A percentile compares a stretch with the other conserved stretches of the same genome.
phyloP scores from a whole-genome alignment of 106 monocot species.

The Xerophyta viscosa region DNA sequence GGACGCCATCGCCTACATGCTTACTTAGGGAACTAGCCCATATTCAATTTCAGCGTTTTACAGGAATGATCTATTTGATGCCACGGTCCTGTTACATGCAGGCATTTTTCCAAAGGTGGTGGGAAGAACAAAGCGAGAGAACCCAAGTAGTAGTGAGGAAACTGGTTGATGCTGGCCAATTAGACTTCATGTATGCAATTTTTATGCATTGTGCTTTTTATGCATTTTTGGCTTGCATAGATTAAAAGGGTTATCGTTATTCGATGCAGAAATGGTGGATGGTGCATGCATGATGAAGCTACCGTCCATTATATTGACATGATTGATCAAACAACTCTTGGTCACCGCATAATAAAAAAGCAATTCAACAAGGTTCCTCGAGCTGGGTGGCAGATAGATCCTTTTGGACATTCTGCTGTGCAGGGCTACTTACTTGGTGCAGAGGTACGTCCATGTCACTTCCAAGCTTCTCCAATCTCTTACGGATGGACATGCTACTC shows the following conservation, averaged over 20 bases:
- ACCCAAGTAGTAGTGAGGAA: conserved; percentile 25
- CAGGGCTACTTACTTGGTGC: conserved; percentile 51
- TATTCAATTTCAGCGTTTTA: too few relatives aligned
- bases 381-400: conserved; percentile 60
- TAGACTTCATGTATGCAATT: conserved; percentile 55
- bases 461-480: too few relatives aligned
- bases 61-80: too few relatives aligned
- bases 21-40: too few relatives aligned
- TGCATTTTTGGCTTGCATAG: too few relatives aligned
- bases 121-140: conserved; percentile 37
- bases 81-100: too few relatives aligned
- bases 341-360: conserved; percentile 45
- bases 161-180: conserved; percentile 50
- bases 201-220: conserved; percentile 2
- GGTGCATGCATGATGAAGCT: conserved; percentile 72
- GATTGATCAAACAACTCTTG: conserved; percentile 67
- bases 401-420: conserved; percentile 63
- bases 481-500: too few relatives aligned
- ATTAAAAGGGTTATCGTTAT: not conserved
- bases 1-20: too few relatives aligned
- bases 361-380: conserved; percentile 52
- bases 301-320: conserved; percentile 54
- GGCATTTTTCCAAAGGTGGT: conserved; percentile 77
- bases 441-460: too few relatives aligned
- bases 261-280: conserved; percentile 41